Conservation (phyloP, 2,329 filamentous ascomycete species). For the Diaporthe destruens region DNA sequence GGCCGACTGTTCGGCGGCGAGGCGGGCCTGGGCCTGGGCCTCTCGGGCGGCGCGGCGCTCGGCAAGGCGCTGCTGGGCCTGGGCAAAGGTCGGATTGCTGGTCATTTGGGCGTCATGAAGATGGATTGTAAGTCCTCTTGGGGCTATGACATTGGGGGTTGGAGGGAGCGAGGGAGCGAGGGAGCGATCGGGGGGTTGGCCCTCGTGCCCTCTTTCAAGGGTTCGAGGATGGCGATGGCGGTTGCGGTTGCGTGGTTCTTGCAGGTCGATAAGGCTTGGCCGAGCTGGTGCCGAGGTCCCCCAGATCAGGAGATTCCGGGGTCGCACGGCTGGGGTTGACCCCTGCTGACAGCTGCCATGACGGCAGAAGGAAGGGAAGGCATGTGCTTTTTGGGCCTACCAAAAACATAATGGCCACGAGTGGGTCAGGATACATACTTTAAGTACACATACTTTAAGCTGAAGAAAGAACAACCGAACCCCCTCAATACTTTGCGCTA, state of each 20-base stretch:
- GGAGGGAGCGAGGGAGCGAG: too few relatives aligned
- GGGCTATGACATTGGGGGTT: neutral
- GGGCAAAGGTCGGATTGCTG: conserved; percentile 78
- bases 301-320: conserved; percentile 30
- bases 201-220: conserved; percentile 17
- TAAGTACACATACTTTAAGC: neutral
- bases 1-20: conserved; percentile 57
- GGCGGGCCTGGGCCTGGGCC: conserved; percentile 69
- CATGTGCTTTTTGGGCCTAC: too few relatives aligned
- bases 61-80: conserved; percentile 88
- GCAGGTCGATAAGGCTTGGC: conserved; percentile 20
- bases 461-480: neutral
- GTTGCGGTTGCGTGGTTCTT: conserved; percentile 24
- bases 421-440: too few relatives aligned
- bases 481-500: conserved; percentile 40
- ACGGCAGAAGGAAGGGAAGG: too few relatives aligned
- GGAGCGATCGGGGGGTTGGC: neutral
- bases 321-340: conserved; percentile 11
- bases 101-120: conserved; percentile 55
- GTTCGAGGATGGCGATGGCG: neutral
- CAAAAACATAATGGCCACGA: too few relatives aligned
- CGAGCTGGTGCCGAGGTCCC: conserved; percentile 26
- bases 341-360: conserved; percentile 19
- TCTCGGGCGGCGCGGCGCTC: conserved; percentile 84
- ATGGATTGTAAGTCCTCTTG: neutral